A percentile compares a stretch with the other conserved stretches of the same genome.
Evolutionary conservation across 371 early-diverging fungal genomes (phyloP).

Genomic region (Cokeromyces recurvatus): DNA sequence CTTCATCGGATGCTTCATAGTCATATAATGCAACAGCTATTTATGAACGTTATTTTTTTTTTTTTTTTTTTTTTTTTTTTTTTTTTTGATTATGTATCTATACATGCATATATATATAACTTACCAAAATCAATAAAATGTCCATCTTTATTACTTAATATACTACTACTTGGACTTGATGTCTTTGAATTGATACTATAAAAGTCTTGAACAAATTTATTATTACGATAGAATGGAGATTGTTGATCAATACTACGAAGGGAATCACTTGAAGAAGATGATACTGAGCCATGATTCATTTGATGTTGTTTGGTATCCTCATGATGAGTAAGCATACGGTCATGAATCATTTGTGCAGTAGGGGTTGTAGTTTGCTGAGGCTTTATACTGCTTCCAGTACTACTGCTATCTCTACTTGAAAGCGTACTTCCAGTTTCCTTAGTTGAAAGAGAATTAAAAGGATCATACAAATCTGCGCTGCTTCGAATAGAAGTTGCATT

Average conservation of each 20-base stretch:
- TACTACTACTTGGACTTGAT: neutral
- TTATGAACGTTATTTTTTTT: neutral
- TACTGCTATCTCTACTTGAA: neutral
- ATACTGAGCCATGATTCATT: neutral
- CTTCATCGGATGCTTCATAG: slow-evolving; percentile 55
- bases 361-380: neutral
- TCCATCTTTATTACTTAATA: neutral
- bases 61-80: neutral
- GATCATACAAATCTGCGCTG: slow-evolving; percentile 6
- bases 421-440: slow-evolving; percentile 2
- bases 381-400: neutral
- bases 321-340: slow-evolving; percentile 6
- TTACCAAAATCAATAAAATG: slow-evolving; percentile 25
- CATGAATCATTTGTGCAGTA: slow-evolving; percentile 17
- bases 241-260: slow-evolving; percentile 2
- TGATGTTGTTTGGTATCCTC: neutral
- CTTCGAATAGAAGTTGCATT: neutral
- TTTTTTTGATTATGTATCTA: too few relatives aligned
- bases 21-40: slow-evolving; percentile 59
- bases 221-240: neutral
- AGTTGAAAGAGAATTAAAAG: slow-evolving; percentile 17
- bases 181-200: slow-evolving; percentile 1
- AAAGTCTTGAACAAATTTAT: slow-evolving; percentile 3
- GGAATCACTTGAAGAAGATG: slow-evolving; percentile 1
- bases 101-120: too few relatives aligned